A percentile compares a stretch with the other conserved stretches of the same genome.
These are phyloP conservation scores for Trichoderma sp. DNA, from an alignment of 2,329 filamentous ascomycete species.

Conservation along the genomic window DNA sequence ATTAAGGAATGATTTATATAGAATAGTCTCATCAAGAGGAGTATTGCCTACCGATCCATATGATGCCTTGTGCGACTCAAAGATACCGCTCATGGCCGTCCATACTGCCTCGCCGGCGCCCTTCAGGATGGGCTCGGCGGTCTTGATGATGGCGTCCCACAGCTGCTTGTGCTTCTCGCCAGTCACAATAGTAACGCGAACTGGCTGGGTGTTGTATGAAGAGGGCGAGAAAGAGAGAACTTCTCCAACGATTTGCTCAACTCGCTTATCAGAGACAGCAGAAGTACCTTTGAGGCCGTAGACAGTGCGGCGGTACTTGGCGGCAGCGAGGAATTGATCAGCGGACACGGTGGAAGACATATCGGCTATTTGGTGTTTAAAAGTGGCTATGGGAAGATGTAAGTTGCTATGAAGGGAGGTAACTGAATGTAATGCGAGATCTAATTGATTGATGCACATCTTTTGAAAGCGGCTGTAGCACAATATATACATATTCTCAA, in stretches of 20 bases:
- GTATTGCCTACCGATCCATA: constrained; percentile 73
- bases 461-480: not conserved
- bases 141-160: constrained; percentile 71
- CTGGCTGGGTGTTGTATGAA: constrained; percentile 87
- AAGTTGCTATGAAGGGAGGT: too few species aligned
- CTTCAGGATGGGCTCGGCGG: constrained; percentile 31
- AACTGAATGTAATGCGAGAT: not conserved
- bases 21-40: not conserved
- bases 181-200: constrained; percentile 75
- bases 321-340: constrained; percentile 60
- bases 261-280: constrained; percentile 50
- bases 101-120: constrained; percentile 64
- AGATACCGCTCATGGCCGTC: constrained; percentile 50
- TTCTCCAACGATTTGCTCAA: constrained; percentile 66
- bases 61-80: constrained; percentile 63
- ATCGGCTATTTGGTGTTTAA: not conserved
- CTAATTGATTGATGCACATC: not conserved
- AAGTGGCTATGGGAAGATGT: not conserved
- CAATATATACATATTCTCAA: not conserved
- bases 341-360: constrained; percentile 41
- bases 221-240: constrained; percentile 71
- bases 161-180: constrained; percentile 83
- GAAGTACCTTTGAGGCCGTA: constrained; percentile 68
- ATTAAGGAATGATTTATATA: not conserved
- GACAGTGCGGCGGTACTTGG: constrained; percentile 68